Conservation (phyloP, 2,329 filamentous ascomycete species). For the Tricladium varicosporioides region DNA sequence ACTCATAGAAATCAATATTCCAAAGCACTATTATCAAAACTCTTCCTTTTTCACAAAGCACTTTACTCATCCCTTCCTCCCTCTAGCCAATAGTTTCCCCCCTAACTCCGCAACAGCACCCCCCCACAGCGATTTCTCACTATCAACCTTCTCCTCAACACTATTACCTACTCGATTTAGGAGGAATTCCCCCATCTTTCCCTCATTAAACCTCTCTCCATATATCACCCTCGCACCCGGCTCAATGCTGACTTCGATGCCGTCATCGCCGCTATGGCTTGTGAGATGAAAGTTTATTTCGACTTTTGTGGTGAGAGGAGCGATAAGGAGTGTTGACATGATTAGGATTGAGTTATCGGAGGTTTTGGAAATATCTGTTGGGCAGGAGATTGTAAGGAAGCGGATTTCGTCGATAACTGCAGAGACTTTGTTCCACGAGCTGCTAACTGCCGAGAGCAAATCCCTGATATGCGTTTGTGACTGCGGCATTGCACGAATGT, state of each 20-base stretch:
- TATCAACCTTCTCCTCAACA: constrained; percentile 34
- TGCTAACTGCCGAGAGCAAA: constrained; percentile 58
- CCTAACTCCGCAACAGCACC: constrained; percentile 55
- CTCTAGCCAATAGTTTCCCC: constrained; percentile 53
- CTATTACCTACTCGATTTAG: constrained; percentile 47
- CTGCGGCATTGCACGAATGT: constrained; percentile 61
- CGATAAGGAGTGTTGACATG: constrained; percentile 60
- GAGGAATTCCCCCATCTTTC: constrained; percentile 73
- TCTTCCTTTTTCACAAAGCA: too few relatives aligned
- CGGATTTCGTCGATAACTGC: constrained; percentile 59
- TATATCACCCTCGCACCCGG: constrained; percentile 66
- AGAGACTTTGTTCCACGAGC: constrained; percentile 64
- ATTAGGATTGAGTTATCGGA: constrained; percentile 65
- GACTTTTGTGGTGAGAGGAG: constrained; percentile 66
- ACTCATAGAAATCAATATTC: background rate
- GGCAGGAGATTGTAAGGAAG: constrained; percentile 60
- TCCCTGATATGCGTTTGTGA: constrained; percentile 52
- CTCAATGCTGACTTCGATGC: constrained; percentile 53
- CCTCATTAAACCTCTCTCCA: constrained; percentile 73
- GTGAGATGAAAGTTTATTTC: constrained; percentile 58
- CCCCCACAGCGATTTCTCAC: constrained; percentile 48
- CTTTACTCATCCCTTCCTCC: constrained; percentile 43
- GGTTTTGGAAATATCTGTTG: constrained; percentile 61
- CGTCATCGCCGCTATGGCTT: constrained; percentile 43
- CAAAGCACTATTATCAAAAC: constrained; percentile 3